A percentile compares a stretch with the other conserved stretches of the same genome.
These are phyloP conservation scores for Cutaneotrichosporon cavernicola DNA, from an alignment of 1,284 basidiomycete genomes.

Conservation along the genomic window DNA sequence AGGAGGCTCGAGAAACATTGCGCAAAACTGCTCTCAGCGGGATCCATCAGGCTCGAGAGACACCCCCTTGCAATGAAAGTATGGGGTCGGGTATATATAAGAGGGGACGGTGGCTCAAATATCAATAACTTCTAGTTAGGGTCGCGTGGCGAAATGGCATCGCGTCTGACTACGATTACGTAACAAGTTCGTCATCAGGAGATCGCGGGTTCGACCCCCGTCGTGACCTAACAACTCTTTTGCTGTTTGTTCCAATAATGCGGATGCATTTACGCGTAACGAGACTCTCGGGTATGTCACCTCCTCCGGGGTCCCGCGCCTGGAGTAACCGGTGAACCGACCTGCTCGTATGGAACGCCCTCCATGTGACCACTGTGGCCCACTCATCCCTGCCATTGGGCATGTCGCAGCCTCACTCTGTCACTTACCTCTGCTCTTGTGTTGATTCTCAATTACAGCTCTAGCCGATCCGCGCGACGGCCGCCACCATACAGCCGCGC, in stretches of 20 bases:
- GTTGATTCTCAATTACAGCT: background rate
- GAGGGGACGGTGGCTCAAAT: background rate
- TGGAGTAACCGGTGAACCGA: background rate
- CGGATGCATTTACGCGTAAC: background rate
- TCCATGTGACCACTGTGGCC: background rate
- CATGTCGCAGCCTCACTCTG: background rate
- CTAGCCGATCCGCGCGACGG: background rate
- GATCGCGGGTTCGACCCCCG: slow-evolving; percentile 3
- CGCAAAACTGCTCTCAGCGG: too few relatives aligned
- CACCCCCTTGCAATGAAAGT: too few relatives aligned
- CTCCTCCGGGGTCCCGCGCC: background rate
- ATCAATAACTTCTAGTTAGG: background rate
- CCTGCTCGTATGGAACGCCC: background rate
- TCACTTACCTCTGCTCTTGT: background rate
- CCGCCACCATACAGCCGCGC: background rate
- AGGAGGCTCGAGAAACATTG: too few relatives aligned
- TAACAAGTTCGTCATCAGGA: background rate
- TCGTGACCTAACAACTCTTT: background rate
- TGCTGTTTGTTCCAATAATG: background rate
- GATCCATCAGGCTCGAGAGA: too few relatives aligned
- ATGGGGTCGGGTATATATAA: background rate
- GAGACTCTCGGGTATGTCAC: background rate
- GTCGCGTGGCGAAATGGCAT: slow-evolving; percentile 3
- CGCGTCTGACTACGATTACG: background rate
- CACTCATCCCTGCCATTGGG: background rate